phyloP scores from a whole-genome alignment of 202 grass and related monocot species.

The Panicum virgatum region DNA sequence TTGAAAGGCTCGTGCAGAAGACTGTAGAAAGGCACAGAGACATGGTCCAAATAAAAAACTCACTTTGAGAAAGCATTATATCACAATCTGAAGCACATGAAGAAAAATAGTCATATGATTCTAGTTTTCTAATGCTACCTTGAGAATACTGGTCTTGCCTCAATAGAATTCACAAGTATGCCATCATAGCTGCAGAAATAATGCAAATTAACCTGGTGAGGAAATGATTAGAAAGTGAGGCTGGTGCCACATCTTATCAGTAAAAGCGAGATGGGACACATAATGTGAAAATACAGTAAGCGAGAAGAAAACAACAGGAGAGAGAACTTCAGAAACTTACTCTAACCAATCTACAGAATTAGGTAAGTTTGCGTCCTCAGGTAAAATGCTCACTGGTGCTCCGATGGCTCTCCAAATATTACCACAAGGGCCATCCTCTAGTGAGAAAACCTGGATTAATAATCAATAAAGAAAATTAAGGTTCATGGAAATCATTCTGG shows the following conservation, averaged over 20 bases:
- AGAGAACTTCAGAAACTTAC: conserved; percentile 60
- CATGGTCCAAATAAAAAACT: conserved; percentile 42
- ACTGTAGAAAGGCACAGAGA: conserved; percentile 56
- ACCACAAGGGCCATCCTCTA: conserved; percentile 68
- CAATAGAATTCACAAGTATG: conserved; percentile 87
- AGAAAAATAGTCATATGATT: background rate
- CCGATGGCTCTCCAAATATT: conserved; percentile 68
- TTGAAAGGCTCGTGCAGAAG: conserved; percentile 96
- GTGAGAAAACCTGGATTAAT: conserved; percentile 76
- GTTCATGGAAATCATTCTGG: conserved; percentile 2
- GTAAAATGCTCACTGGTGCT: conserved; percentile 57
- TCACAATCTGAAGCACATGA: conserved; percentile 3
- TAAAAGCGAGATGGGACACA: background rate
- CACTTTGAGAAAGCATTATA: conserved; percentile 19
- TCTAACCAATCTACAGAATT: conserved; percentile 79
- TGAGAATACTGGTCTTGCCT: conserved; percentile 77
- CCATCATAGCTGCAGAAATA: conserved; percentile 92
- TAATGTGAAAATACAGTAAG: background rate
- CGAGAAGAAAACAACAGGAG: conserved; percentile 24
- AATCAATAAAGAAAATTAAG: conserved; percentile 16
- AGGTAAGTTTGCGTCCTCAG: conserved; percentile 30
- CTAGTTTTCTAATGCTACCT: conserved; percentile 57
- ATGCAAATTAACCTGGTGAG: conserved; percentile 77
- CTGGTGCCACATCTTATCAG: conserved; percentile 30
- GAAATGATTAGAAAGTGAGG: conserved; percentile 53